Evolutionary conservation across 148 eudicot genomes (phyloP).

Genomic region (Mesembryanthemum crystallinum): DNA sequence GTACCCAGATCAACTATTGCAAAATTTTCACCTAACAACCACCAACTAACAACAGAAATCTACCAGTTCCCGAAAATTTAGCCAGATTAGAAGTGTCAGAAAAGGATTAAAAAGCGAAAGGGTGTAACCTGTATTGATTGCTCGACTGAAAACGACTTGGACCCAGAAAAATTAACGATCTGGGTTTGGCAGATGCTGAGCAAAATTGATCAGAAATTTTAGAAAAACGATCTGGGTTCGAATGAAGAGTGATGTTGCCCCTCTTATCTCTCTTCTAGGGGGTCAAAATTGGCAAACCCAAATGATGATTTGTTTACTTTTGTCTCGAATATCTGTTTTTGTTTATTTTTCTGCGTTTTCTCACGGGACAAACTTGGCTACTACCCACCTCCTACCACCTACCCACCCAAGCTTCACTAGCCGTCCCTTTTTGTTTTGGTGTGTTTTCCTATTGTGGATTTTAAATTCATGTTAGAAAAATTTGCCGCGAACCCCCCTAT

Average conservation of each 20-base stretch:
- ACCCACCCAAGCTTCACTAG: too few species aligned
- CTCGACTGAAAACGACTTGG: conserved; percentile 13
- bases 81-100: neutral
- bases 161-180: conserved; percentile 33
- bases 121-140: conserved; percentile 10
- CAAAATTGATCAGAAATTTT: conserved; percentile 15
- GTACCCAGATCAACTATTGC: conserved; percentile 2
- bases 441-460: too few species aligned
- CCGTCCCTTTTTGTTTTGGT: too few species aligned
- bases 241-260: neutral
- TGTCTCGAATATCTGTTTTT: too few species aligned
- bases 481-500: too few species aligned
- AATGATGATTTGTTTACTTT: too few species aligned
- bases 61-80: neutral
- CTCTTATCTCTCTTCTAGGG: neutral
- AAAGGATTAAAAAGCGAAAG: neutral
- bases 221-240: neutral
- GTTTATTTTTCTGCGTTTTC: too few species aligned
- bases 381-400: too few species aligned
- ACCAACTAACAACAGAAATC: neutral
- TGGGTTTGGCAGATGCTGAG: conserved; percentile 19
- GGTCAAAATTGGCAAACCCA: conserved; percentile 2
- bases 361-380: too few species aligned
- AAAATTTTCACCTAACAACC: neutral
- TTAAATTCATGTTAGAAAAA: too few species aligned